Base-by-base conservation (phyloP, 192 early-diverging fungal genomes). In the Ambispora gerdemannii region DNA sequence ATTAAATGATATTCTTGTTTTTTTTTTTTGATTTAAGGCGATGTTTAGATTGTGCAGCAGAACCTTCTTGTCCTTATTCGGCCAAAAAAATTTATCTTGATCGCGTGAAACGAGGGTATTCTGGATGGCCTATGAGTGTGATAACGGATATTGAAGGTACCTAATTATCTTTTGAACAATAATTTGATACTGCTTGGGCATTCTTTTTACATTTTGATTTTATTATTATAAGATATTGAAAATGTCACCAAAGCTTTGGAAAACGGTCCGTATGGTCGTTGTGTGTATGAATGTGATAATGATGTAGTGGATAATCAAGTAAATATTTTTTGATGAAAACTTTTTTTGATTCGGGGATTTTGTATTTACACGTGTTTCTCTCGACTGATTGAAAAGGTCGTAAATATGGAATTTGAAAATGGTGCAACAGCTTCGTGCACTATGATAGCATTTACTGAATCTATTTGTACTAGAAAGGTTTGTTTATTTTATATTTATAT, bases 291-390 rank as follows among this genome's bases (percentile, higher is more conserved):
- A 73, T 75, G 76, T 67, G 83, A 84, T 67, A 90, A 90, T 50
- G 87, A 90, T 67, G 89, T 90, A 6, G 82, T 80, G 47, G 88
- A 90, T 66, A 74, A 90, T 63, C 88, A 90, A 61, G 85, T 87
- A 27, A n/a, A n/a, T 43, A 43, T 10, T 15, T 10, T 43, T 43
- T 43, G 6, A 43, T 43, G 7, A 43, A 43, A 43, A 43, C 15
- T 43, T 43, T 43, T 43, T 43, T 10, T 43, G 38, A 43, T 43
- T 43, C 15, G 7, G 6, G 15, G 15, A 43, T 6, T 43, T 43
- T 43, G 6, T 15, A 43, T 43, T 15, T 15, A 43, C 7, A 43
- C 7, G 7, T 43, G 6, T 43, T 43, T 15, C 6, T 43, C 15
- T 43, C 38, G 7, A 43, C 6, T n/a, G 15, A 43, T 15, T 15